Percentiles rank a stretch among this genome's conserved stretches.
These are phyloP conservation scores for Dysphania ambrosioides DNA, from an alignment of 148 eudicot genomes.

Conservation along the genomic window DNA sequence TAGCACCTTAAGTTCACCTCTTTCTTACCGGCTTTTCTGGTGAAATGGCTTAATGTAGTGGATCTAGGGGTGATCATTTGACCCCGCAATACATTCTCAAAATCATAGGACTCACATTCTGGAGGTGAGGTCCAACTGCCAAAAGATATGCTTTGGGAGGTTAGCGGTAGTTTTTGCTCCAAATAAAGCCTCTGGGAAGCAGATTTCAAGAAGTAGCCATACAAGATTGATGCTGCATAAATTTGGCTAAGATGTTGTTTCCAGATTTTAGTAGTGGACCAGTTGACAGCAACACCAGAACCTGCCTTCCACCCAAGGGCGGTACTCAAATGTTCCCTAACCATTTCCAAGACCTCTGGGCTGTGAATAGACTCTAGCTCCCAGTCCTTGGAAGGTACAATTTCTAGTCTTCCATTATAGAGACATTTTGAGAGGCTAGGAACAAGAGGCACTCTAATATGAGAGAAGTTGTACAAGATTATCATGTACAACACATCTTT, in stretches of 20 bases:
- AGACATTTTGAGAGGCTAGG: conserved; percentile 72
- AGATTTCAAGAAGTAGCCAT: conserved; percentile 80
- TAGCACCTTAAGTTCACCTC: conserved; percentile 47
- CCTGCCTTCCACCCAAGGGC: conserved; percentile 54
- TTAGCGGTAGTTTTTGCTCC: conserved; percentile 38
- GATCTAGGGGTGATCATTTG: conserved; percentile 26
- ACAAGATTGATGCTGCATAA: conserved; percentile 57
- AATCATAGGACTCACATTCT: conserved; percentile 25
- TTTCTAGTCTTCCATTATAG: conserved; percentile 68
- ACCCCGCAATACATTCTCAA: conserved; percentile 32
- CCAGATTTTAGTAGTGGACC: conserved; percentile 51
- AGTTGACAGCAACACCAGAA: conserved; percentile 54
- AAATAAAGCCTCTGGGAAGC: conserved; percentile 59
- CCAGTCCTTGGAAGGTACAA: conserved; percentile 64
- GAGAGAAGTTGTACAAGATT: conserved; percentile 54
- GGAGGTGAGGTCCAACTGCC: conserved; percentile 32
- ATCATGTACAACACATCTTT: conserved; percentile 74
- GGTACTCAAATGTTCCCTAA: conserved; percentile 53
- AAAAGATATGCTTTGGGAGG: conserved; percentile 22
- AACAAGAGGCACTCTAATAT: conserved; percentile 57
- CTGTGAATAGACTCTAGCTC: conserved; percentile 75
- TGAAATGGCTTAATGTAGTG: conserved; percentile 34
- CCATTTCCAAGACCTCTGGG: conserved; percentile 58
- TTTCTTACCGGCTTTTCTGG: conserved; percentile 26
- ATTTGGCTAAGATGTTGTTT: conserved; percentile 40